A percentile compares a stretch with the other conserved stretches of the same genome.
These are phyloP conservation scores for Clitopilus hobsonii DNA, from an alignment of 768 basidiomycete species.

Conservation along the genomic window DNA sequence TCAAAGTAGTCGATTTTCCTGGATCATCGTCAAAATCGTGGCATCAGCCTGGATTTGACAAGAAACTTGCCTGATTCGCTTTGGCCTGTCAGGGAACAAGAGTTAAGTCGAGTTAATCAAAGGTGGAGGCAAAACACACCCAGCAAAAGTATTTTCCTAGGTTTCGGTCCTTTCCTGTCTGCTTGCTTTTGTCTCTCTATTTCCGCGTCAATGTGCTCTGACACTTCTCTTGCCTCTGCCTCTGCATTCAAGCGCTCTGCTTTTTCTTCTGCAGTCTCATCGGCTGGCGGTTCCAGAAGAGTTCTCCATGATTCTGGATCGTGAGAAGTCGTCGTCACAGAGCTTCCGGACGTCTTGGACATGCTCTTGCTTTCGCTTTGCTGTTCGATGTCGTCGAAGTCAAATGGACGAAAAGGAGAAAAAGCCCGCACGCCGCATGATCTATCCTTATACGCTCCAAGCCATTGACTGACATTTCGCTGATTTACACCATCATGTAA, in stretches of 20 bases:
- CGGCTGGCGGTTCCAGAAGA: conserved; percentile 38
- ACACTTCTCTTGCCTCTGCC: conserved; percentile 46
- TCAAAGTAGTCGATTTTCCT: conserved; percentile 81
- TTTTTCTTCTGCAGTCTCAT: conserved; percentile 44
- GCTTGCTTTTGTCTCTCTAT: conserved; percentile 44
- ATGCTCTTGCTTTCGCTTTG: background rate
- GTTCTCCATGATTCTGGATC: conserved; percentile 47
- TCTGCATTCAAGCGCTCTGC: conserved; percentile 42
- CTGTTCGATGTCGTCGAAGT: background rate
- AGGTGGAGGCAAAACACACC: too few relatives aligned
- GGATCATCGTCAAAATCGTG: conserved; percentile 3
- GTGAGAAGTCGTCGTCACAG: conserved; percentile 17
- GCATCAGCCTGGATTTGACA: background rate
- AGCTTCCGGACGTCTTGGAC: background rate
- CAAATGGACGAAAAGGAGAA: conserved; percentile 1
- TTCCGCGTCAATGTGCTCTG: conserved; percentile 63
- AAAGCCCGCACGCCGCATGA: background rate
- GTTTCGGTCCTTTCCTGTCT: conserved; percentile 41
- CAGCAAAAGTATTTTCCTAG: conserved; percentile 56
- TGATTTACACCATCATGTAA: background rate
- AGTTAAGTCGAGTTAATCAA: too few relatives aligned
- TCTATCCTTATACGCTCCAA: background rate
- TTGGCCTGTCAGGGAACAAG: conserved; percentile 61
- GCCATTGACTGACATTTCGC: background rate
- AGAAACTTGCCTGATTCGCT: conserved; percentile 64